Percentiles rank a stretch among this genome's conserved stretches.
phyloP scores from a whole-genome alignment of 257 asterid species.

The Plantago ovata region DNA sequence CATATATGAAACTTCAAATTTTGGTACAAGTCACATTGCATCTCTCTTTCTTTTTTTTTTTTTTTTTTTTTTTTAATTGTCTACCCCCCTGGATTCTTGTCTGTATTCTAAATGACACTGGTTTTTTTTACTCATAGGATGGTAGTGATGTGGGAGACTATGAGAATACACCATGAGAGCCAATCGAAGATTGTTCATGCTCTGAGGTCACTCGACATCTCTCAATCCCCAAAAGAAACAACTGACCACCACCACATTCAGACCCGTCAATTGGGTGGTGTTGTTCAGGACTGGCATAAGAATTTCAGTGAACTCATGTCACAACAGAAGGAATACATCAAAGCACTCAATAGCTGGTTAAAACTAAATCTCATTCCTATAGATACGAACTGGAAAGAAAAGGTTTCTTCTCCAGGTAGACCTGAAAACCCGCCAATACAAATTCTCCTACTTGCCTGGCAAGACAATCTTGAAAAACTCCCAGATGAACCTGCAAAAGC shows the following conservation, averaged over 20 bases:
- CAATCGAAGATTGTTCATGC: conserved; percentile 61
- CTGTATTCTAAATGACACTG: neutral
- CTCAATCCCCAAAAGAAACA: conserved; percentile 76
- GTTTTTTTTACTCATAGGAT: conserved; percentile 42
- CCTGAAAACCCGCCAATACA: conserved; percentile 68
- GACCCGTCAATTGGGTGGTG: conserved; percentile 72
- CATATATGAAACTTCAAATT: too few species aligned
- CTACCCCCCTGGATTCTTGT: neutral
- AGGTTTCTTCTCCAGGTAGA: conserved; percentile 76
- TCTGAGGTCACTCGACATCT: conserved; percentile 47
- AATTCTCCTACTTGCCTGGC: conserved; percentile 64
- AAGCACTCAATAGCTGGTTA: conserved; percentile 68
- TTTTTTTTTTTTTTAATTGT: neutral
- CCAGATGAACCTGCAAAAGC: conserved; percentile 79
- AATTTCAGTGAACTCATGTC: conserved; percentile 66
- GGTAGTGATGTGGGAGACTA: conserved; percentile 93
- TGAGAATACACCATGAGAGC: conserved; percentile 58
- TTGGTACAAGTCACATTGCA: too few species aligned
- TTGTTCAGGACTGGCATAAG: conserved; percentile 75
- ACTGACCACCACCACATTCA: conserved; percentile 84
- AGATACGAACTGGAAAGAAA: conserved; percentile 79
- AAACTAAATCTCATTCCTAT: conserved; percentile 79
- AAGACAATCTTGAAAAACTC: conserved; percentile 60
- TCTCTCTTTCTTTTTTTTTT: neutral
- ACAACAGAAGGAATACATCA: conserved; percentile 69